Base-by-base conservation (phyloP, 83 land plant species). In the Picea engelmannii region DNA sequence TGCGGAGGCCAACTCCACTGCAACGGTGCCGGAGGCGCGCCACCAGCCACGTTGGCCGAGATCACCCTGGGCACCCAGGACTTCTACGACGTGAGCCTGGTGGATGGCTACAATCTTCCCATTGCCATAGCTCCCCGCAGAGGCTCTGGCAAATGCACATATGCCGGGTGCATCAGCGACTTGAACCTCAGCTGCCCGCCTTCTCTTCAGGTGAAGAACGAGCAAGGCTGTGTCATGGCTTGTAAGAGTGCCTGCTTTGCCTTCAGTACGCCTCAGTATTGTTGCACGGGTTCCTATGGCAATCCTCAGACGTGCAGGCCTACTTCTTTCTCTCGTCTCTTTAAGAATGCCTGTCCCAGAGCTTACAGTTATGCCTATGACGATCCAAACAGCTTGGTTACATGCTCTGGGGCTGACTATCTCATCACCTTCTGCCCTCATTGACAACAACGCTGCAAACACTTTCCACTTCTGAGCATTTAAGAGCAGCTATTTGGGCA, bases 321-420 rank as follows among this genome's bases (percentile, higher is more conserved):
- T 35, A 35, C 38, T 35, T 35, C 38, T 35, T 35, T 35, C 38
- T 35, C 94, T 23, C 76, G 70, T 82, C 77, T 91, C 11, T 93
- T 93, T 87, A 93, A 93, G 82, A 66, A 82, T 3, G 92, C 92
- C 0, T 91, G 95, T 78, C 95, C 94, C 25, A 79, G 79, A 6
- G 94, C 95, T 38, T 93, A 93, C 82, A 87, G 90, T 38, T 93
- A 93, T 71, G 95, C 95, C 10, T 93, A 87, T 75, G 95, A 93
- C 40, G 95, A 93, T 82, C 90, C 95, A 12, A 85, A 88, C 40
- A 88, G 92, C 85, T 80, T 91, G 62, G 65, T 86, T 23, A 93
- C 94, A 21, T 93, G 95, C 86, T 79, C 79, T 18, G 85, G 90
- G 2, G 90, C 81, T 11, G 88, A 78, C 78, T 93, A 91, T 78